Percentiles rank a stretch among this genome's conserved stretches.
phyloP scores from a whole-genome alignment of 75 land plant genomes.

The Cupressus sempervirens region DNA sequence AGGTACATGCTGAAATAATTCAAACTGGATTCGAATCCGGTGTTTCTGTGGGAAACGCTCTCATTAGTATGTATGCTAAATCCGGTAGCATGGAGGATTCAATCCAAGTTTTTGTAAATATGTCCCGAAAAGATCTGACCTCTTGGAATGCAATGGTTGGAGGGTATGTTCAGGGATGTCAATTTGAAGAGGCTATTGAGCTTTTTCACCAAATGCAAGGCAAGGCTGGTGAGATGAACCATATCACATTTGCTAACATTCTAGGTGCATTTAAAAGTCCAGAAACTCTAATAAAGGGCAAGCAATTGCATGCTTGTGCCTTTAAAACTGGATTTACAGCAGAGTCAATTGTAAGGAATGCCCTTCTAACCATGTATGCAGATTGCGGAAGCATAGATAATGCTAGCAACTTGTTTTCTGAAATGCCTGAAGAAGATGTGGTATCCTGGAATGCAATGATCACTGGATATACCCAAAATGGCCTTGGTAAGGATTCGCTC shows the following conservation, averaged over 20 bases:
- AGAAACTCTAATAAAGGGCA: constrained; percentile 20
- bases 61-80: constrained; percentile 24
- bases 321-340: constrained; percentile 20
- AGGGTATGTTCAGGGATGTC: constrained; percentile 38
- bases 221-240: constrained; percentile 25
- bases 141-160: constrained; percentile 57
- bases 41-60: constrained; percentile 17
- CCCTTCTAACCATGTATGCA: constrained; percentile 67
- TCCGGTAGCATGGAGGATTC: constrained; percentile 17
- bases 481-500: constrained; percentile 27
- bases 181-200: constrained; percentile 32
- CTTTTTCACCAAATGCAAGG: constrained; percentile 38
- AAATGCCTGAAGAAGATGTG: constrained; percentile 32
- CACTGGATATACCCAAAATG: constrained; percentile 42
- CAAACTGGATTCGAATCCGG: constrained; percentile 16
- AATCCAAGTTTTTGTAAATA: constrained; percentile 8
- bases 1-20: constrained; percentile 9
- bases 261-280: constrained; percentile 49
- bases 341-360: constrained; percentile 32
- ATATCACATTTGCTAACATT: constrained; percentile 38
- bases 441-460: constrained; percentile 69
- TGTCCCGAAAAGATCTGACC: constrained; percentile 16
- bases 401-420: constrained; percentile 26
- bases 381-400: constrained; percentile 37
- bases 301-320: constrained; percentile 42